Conservation (phyloP, 2,329 filamentous ascomycete genomes). For the Simplicillium sp. region DNA sequence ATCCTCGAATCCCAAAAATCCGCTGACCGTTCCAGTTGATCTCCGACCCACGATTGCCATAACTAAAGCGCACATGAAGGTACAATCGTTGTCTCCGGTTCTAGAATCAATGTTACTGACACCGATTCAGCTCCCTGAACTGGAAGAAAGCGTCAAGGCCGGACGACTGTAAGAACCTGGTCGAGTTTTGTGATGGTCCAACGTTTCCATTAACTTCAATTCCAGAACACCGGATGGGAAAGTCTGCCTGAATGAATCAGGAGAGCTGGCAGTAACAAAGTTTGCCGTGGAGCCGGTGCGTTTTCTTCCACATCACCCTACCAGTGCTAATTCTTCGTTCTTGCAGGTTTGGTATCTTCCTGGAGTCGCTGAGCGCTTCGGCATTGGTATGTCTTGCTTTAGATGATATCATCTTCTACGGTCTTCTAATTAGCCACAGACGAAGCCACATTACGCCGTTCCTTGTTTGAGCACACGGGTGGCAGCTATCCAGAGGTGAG, state of each 20-base stretch:
- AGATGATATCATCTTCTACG: neutral
- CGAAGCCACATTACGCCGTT: conserved; percentile 75
- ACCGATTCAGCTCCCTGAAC: conserved; percentile 60
- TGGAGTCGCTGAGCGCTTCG: conserved; percentile 84
- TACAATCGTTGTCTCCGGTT: conserved; percentile 12
- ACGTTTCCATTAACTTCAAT: conserved; percentile 3
- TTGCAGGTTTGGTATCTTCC: conserved; percentile 66
- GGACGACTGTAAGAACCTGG: conserved; percentile 54
- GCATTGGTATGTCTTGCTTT: conserved; percentile 52
- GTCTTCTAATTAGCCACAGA: conserved; percentile 34
- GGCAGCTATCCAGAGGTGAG: conserved; percentile 81
- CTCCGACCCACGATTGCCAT: conserved; percentile 86
- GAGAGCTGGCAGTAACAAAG: conserved; percentile 90
- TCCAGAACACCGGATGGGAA: conserved; percentile 64
- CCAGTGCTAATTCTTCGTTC: no score
- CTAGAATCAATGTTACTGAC: no score
- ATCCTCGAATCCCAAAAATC: no score
- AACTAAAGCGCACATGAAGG: conserved; percentile 88
- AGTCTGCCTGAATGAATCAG: conserved; percentile 75
- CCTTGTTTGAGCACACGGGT: conserved; percentile 89
- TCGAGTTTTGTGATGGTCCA: neutral
- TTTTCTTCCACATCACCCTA: conserved; percentile 6
- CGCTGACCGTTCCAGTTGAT: conserved; percentile 62
- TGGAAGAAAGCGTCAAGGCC: conserved; percentile 75
- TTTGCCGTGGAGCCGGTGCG: conserved; percentile 88